Evolutionary conservation across 805 yeast species (phyloP), one percentile per base, ranked within the genome.

Genomic region (Starmerella floris): DNA sequence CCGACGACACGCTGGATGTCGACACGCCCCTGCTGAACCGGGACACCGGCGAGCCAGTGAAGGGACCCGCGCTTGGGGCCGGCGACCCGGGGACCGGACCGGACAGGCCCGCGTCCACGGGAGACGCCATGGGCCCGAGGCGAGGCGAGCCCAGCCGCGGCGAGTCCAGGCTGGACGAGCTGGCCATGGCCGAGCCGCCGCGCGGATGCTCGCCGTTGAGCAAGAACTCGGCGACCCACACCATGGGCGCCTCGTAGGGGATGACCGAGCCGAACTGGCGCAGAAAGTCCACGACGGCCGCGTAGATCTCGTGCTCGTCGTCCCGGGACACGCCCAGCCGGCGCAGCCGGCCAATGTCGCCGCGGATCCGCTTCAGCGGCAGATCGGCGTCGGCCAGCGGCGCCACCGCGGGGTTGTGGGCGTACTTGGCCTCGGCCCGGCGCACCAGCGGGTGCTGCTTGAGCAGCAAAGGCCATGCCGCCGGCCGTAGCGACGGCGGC

Each of bases 221-320:
- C 35, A 87, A 62, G 10, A 84, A 85, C 26, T 83, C 62, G 0
- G 95, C 95, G 17, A 83, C 73, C 95, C 95, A 85, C 2, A 88
- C 70, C 53, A 85, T 67, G 0, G 93, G 87, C 35, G 79, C 69
- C 59, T 83, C 91, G 57, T 87, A 87, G 51, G 76, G 76, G 41
- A 83, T 72, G 43, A 77, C 67, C 30, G 68, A 66, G 5, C 91
- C 87, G 94, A 94, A 85, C 62, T 83, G 83, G 25, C 61, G 62
- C 31, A 81, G 62, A 56, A 87, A 87, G 43, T 33, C 11, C n/a
- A n/a, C 26, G 4, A 40, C 13, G 6, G 42, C 38, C 15, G 19
- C 23, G 39, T 22, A 35, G 3, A 46, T 34, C 9, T 31, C 40
- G 22, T 35, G 34, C 16, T 36, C 35, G 19, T 41, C 39, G n/a